Evolutionary conservation across 768 basidiomycete genomes (phyloP).

Genomic region (Rhizopogon salebrosus): DNA sequence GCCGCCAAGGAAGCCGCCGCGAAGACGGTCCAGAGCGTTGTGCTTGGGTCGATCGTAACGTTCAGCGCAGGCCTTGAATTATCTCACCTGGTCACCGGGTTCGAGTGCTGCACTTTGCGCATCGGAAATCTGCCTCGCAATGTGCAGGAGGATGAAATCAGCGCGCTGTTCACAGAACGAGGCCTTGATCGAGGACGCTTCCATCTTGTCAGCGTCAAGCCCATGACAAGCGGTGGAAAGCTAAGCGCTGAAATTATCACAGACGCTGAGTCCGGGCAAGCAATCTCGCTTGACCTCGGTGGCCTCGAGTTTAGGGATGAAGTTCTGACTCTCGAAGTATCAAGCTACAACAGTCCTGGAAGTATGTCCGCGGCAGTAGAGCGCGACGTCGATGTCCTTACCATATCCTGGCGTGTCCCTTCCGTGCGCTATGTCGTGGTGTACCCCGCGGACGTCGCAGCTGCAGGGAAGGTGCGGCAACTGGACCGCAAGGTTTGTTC

Average conservation of each 20-base stretch:
- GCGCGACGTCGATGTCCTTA: slow-evolving; percentile 34
- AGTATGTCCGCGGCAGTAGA: slow-evolving; percentile 36
- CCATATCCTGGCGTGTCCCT: slow-evolving; percentile 48
- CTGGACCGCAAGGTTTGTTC: slow-evolving; percentile 32
- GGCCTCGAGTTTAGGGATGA: slow-evolving; percentile 44
- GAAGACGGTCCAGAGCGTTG: slow-evolving; percentile 36
- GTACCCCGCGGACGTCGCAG: slow-evolving; percentile 21
- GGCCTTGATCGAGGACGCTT: slow-evolving; percentile 33
- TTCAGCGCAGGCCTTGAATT: slow-evolving; percentile 48
- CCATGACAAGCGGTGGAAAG: slow-evolving; percentile 17
- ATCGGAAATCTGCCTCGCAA: slow-evolving; percentile 42
- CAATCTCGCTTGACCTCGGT: slow-evolving; percentile 39
- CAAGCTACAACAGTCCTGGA: slow-evolving; percentile 32
- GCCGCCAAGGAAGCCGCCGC: slow-evolving; percentile 34
- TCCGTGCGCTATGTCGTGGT: slow-evolving; percentile 41
- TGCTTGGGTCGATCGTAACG: slow-evolving; percentile 43
- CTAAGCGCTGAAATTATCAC: slow-evolving; percentile 41
- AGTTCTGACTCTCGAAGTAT: slow-evolving; percentile 36
- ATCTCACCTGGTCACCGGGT: slow-evolving; percentile 39
- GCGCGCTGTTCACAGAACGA: slow-evolving; percentile 37
- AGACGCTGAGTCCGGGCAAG: slow-evolving; percentile 34
- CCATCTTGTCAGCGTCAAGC: slow-evolving; percentile 29
- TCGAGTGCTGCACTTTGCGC: slow-evolving; percentile 45
- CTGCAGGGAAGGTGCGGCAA: slow-evolving; percentile 25
- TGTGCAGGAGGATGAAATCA: slow-evolving; percentile 35